A percentile compares a stretch with the other conserved stretches of the same genome.
phyloP scores from a whole-genome alignment of 2,329 filamentous ascomycete genomes.

The Phyllosticta ampelicida region DNA sequence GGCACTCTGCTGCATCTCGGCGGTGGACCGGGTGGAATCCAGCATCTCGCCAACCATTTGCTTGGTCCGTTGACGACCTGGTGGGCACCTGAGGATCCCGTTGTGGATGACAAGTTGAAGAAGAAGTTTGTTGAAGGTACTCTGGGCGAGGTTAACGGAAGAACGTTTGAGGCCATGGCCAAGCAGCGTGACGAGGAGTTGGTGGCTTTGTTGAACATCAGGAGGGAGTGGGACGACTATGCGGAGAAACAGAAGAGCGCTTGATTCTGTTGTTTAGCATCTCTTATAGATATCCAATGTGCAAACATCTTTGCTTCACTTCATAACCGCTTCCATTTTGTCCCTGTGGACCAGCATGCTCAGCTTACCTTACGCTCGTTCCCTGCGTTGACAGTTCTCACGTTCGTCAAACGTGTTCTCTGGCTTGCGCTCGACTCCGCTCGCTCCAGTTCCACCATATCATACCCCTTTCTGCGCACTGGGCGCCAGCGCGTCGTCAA shows the following conservation, averaged over 20 bases:
- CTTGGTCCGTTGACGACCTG: constrained; percentile 15
- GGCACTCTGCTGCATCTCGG: constrained; percentile 14
- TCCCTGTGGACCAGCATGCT: background rate
- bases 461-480: background rate
- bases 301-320: background rate
- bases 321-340: too few relatives aligned
- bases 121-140: constrained; percentile 15
- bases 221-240: constrained; percentile 13
- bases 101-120: constrained; percentile 14
- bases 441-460: background rate
- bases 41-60: constrained; percentile 15
- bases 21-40: constrained; percentile 14
- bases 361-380: background rate
- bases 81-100: constrained; percentile 13
- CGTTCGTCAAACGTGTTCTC: background rate
- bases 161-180: constrained; percentile 12
- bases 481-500: background rate
- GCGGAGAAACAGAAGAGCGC: constrained; percentile 5
- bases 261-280: background rate
- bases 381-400: background rate
- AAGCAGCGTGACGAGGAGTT: constrained; percentile 15
- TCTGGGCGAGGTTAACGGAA: constrained; percentile 10
- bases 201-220: constrained; percentile 12
- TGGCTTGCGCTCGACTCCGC: background rate
- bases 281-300: background rate